Conservation (phyloP, 345 rosid genomes). For the Rhodomyrtus tomentosa region DNA sequence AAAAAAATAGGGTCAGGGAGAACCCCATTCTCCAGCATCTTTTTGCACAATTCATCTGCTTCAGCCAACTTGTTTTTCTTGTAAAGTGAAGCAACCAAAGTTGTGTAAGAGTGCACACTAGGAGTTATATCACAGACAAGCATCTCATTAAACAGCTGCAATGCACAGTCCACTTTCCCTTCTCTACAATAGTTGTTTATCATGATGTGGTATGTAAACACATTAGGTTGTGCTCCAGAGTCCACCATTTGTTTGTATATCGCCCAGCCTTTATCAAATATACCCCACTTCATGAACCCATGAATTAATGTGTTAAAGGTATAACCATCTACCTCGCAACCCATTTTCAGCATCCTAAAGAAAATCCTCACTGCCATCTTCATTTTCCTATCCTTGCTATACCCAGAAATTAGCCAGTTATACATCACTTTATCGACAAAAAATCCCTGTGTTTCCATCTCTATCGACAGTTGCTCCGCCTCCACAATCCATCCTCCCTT, state of each 20-base stretch:
- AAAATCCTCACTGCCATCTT: slow-evolving; percentile 50
- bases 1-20: slow-evolving; percentile 55
- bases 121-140: slow-evolving; percentile 13
- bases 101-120: slow-evolving; percentile 43
- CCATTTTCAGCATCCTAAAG: slow-evolving; percentile 49
- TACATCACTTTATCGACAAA: slow-evolving; percentile 46
- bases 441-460: slow-evolving; percentile 44
- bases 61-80: slow-evolving; percentile 31
- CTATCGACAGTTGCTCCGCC: slow-evolving; percentile 41
- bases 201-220: slow-evolving; percentile 38
- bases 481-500: slow-evolving; percentile 27
- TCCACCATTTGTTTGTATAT: slow-evolving; percentile 30
- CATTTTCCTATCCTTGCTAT: slow-evolving; percentile 39
- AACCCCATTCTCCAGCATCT: slow-evolving; percentile 34
- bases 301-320: slow-evolving; percentile 51
- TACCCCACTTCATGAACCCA: slow-evolving; percentile 42
- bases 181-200: slow-evolving; percentile 44
- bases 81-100: slow-evolving; percentile 34
- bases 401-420: slow-evolving; percentile 39
- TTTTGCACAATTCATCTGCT: slow-evolving; percentile 29
- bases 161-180: slow-evolving; percentile 44
- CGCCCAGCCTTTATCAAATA: slow-evolving; percentile 32
- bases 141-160: slow-evolving; percentile 26
- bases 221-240: slow-evolving; percentile 21
- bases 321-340: slow-evolving; percentile 39